These are phyloP conservation scores for Heracleum sosnowskyi DNA, from an alignment of 129 eudicot genomes.

Conservation along the genomic window DNA sequence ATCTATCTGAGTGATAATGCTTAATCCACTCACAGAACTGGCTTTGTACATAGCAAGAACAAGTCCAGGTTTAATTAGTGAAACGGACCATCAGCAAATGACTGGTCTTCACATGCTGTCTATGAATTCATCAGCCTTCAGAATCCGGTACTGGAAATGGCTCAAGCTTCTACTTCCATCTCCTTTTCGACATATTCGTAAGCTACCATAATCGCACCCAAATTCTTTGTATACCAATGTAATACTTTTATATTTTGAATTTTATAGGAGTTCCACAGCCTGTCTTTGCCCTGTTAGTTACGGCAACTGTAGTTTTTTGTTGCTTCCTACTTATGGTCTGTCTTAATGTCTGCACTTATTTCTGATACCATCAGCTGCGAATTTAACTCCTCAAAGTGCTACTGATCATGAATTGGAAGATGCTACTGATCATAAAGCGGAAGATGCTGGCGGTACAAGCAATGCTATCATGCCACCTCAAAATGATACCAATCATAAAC, in stretches of 20 bases:
- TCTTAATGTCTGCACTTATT: not conserved
- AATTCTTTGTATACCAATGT: not conserved
- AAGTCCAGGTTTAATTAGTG: constrained; percentile 12
- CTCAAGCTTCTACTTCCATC: constrained; percentile 9
- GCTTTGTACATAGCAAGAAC: constrained; percentile 18
- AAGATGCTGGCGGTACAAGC: not conserved
- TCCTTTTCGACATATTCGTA: not conserved
- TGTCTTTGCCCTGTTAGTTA: not conserved
- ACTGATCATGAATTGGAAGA: not conserved
- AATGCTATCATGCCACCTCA: not conserved
- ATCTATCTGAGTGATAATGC: not conserved
- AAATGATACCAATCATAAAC: too few species aligned
- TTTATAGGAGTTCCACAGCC: not conserved
- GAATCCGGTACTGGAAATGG: not conserved
- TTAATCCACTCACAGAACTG: constrained; percentile 18
- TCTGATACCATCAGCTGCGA: not conserved
- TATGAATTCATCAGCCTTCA: constrained; percentile 25
- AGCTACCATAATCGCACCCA: not conserved
- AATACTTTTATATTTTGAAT: too few species aligned
- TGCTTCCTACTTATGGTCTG: not conserved
- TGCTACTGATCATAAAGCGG: not conserved
- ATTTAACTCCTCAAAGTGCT: not conserved
- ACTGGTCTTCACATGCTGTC: constrained; percentile 37
- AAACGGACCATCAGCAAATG: constrained; percentile 20
- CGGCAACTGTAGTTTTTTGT: not conserved